These are phyloP conservation scores for Vaccinium macrocarpon DNA, from an alignment of 148 eudicot genomes.

Conservation along the genomic window DNA sequence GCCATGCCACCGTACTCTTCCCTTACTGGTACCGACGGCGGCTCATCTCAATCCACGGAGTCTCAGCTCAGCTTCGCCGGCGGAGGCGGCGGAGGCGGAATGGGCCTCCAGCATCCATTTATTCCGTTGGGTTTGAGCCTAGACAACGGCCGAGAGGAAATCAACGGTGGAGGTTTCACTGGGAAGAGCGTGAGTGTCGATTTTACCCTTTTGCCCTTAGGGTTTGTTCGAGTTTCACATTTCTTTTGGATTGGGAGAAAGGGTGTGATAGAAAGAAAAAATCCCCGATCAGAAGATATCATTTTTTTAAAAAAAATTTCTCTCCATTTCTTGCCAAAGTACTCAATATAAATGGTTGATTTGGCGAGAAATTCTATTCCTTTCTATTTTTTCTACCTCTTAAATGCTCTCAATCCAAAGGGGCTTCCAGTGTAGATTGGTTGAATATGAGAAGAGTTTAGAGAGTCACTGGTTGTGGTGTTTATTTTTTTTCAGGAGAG, in stretches of 20 bases:
- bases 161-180: constrained; percentile 18
- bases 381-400: not conserved
- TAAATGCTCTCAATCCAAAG: no score
- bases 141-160: constrained; percentile 34
- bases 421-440: no score
- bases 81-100: not conserved
- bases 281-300: not conserved
- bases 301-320: not conserved
- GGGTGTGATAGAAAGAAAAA: not conserved
- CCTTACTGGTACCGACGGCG: constrained; percentile 19
- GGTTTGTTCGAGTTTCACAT: constrained; percentile 17
- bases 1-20: constrained; percentile 33
- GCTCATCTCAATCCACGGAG: constrained; percentile 20
- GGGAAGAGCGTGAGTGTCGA: constrained; percentile 21
- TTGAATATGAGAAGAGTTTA: not conserved
- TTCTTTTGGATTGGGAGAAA: not conserved
- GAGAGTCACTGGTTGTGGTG: not conserved
- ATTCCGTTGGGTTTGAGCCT: constrained; percentile 25
- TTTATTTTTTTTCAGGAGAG: constrained; percentile 28
- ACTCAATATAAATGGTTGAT: not conserved
- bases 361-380: not conserved
- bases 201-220: constrained; percentile 23
- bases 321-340: not conserved
- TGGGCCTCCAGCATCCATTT: constrained; percentile 27
- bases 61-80: constrained; percentile 6